These are phyloP conservation scores for Yamadazyma aaseri DNA, from an alignment of 1,139 yeast genomes.

Conservation along the genomic window DNA sequence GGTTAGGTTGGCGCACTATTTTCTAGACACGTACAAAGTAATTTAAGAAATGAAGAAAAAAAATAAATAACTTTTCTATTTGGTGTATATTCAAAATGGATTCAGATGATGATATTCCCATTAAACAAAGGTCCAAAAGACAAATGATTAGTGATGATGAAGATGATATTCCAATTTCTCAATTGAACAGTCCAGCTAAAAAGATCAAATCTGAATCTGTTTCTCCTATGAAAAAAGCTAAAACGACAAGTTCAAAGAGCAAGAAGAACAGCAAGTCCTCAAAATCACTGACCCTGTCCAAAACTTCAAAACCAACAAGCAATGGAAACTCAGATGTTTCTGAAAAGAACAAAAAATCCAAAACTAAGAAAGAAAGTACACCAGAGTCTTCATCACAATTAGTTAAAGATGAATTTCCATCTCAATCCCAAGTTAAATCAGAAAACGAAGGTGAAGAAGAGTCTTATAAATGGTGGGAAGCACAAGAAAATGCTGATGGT, in stretches of 20 bases:
- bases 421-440: slow-evolving; percentile 2
- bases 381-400: not conserved
- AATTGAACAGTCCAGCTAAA: slow-evolving; percentile 6
- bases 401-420: not conserved
- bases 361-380: slow-evolving; percentile 1
- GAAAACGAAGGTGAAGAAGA: slow-evolving; percentile 60
- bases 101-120: slow-evolving; percentile 18
- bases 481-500: slow-evolving; percentile 46
- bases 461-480: slow-evolving; percentile 85
- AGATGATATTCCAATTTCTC: slow-evolving; percentile 17
- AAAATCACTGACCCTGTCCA: not conserved
- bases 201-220: slow-evolving; percentile 6
- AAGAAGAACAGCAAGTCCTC: not conserved
- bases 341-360: slow-evolving; percentile 4
- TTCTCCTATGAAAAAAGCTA: slow-evolving; percentile 1
- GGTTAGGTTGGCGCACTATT: no score
- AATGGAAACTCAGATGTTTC: slow-evolving; percentile 6
- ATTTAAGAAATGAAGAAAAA: no score
- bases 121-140: slow-evolving; percentile 14
- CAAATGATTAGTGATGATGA: slow-evolving; percentile 11
- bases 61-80: slow-evolving; percentile 1
- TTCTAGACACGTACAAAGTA: no score
- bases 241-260: not conserved
- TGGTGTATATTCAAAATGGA: slow-evolving; percentile 2
- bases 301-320: slow-evolving; percentile 6